Base-by-base conservation (phyloP, 139 green algal species). In the Gonium pectorale region DNA sequence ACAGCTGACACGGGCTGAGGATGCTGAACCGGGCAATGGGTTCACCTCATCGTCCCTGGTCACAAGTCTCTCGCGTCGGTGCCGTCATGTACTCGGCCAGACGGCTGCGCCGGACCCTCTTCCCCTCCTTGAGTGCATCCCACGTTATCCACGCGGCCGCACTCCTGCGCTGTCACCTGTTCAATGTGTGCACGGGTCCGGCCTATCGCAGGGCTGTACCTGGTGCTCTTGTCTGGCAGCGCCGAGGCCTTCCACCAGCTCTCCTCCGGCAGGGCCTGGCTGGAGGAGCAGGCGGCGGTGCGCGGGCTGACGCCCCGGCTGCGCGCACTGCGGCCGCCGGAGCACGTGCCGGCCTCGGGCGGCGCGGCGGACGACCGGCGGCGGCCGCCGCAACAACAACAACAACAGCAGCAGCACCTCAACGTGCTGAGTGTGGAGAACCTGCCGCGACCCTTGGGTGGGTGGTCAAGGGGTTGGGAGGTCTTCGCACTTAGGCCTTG, bases 141-240 rank as follows among this genome's bases (percentile, higher is more conserved):
- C n/a, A n/a, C n/a, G n/a, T n/a, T n/a, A n/a, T n/a, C n/a, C n/a
- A n/a, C n/a, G n/a, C n/a, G n/a, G n/a, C n/a, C n/a, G n/a, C n/a
- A n/a, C n/a, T n/a, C n/a, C n/a, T n/a, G n/a, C n/a, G n/a, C n/a
- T n/a, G n/a, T n/a, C n/a, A n/a, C n/a, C n/a, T n/a, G n/a, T n/a
- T n/a, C n/a, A n/a, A n/a, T n/a, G n/a, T n/a, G n/a, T n/a, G n/a
- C n/a, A n/a, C n/a, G n/a, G n/a, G n/a, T n/a, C n/a, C n/a, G n/a
- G n/a, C n/a, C n/a, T n/a, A n/a, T n/a, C n/a, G 5, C 82, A 90
- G 79, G 79, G 29, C 40, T 94, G 22, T 94, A 92, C 63, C 73
- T 95, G 43, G 87, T 94, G 80, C 86, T 96, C 49, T 73, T 96
- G 56, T 81, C 87, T 24, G 90, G 86, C 24, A 87, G 87, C 56